These are phyloP conservation scores for Lophiotrema nucula DNA, from an alignment of 495 filamentous ascomycete species.

Conservation along the genomic window DNA sequence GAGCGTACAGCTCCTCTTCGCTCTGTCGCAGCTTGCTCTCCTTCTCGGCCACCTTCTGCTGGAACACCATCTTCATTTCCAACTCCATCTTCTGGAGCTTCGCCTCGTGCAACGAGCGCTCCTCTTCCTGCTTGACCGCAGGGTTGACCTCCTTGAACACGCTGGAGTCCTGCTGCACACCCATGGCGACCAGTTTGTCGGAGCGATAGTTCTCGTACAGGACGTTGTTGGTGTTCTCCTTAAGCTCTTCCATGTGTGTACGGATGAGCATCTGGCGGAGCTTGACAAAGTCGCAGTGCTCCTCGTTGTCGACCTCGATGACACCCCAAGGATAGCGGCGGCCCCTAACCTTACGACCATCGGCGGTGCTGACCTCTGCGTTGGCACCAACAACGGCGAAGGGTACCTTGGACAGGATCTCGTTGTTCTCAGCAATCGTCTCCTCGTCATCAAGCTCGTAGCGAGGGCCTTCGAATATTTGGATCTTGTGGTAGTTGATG, in stretches of 20 bases:
- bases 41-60: conserved; percentile 99
- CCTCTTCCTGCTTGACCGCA: conserved; percentile 99
- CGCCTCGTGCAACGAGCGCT: conserved; percentile 95
- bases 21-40: conserved; percentile 99
- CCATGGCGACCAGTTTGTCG: conserved; percentile 97
- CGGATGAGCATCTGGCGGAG: conserved; percentile 99
- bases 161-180: conserved; percentile 94
- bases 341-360: conserved; percentile 93
- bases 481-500: conserved; percentile 92
- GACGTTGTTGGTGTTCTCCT: conserved; percentile 99
- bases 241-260: conserved; percentile 99
- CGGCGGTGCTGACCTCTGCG: conserved; percentile 81
- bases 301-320: conserved; percentile 99
- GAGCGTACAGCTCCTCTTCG: conserved; percentile 96
- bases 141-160: conserved; percentile 99
- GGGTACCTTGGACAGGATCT: conserved; percentile 99
- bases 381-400: conserved; percentile 98
- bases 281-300: conserved; percentile 99
- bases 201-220: conserved; percentile 99
- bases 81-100: conserved; percentile 99
- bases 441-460: conserved; percentile 99
- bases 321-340: conserved; percentile 97
- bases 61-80: conserved; percentile 99
- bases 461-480: conserved; percentile 97
- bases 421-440: conserved; percentile 98